Evolutionary conservation across 148 eudicot species (phyloP), one percentile per base, ranked within the genome.

Genomic region (Suaeda aralocaspica): DNA sequence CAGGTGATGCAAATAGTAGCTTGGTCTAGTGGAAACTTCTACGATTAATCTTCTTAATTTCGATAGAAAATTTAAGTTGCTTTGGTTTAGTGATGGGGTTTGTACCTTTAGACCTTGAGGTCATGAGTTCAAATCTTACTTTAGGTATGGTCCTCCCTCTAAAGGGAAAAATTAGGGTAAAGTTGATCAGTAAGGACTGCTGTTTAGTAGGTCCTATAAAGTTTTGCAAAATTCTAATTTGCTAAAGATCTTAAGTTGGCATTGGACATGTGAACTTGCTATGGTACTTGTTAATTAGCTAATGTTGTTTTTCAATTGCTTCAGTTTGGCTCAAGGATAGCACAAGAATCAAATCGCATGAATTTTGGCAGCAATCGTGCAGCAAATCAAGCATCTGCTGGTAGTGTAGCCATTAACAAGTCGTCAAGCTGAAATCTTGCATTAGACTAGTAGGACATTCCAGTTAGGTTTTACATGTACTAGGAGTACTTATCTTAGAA

Each of bases 331-430:
- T 83, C 99, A 39, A 83, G 97, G 79, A 94, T 94, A 28, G 91
- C 96, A 24, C 89, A 89, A 77, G 97, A 89, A 81, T 95, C 99
- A 41, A 95, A 95, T 68, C 82, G 84, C 59, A 84, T 79, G 78
- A 86, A 86, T 65, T 95, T 95, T 73, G 99, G 98, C 71, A 92
- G 98, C 76, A 92, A 92, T 50, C 89, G 98, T 55, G 96, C 98
- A 46, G 96, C 96, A 46, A 92, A 92, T 69, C 91, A 88, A 79
- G 93, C 91, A 44, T 84, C 89, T 26, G 98, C 98, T 18, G 98
- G 98, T 62, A 86, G 96, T 68, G 86, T 72, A 63, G 83, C 44
- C 22, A 60, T 88, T 49, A 26, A 77, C 80, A 72, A 64, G 80
- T 67, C 68, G 48, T 69, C 52, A 16, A 71, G 41, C 45, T 59